Percentiles rank a stretch among this genome's conserved stretches.
Conservation (phyloP, 768 basidiomycete species). For the Lentinula aciculospora region DNA sequence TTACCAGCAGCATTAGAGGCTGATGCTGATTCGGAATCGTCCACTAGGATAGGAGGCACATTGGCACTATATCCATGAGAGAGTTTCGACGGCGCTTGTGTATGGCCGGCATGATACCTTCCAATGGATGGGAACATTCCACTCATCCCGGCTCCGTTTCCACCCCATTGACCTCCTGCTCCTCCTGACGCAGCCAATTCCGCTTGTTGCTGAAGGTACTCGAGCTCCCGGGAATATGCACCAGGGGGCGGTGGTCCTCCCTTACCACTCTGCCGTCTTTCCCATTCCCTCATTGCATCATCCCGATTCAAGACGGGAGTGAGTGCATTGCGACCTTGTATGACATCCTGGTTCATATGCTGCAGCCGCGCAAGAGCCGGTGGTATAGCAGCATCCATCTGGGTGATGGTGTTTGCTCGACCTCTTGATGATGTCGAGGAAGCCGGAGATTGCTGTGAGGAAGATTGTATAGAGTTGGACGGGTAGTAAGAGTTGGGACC, state of each 20-base stretch:
- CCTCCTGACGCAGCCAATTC: constrained; percentile 69
- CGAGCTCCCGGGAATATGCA: constrained; percentile 80
- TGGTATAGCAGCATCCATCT: constrained; percentile 80
- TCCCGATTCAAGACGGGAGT: constrained; percentile 94
- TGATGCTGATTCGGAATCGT: constrained; percentile 48
- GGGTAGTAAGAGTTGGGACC: constrained; percentile 68
- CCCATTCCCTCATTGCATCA: constrained; percentile 95
- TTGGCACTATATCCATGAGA: constrained; percentile 53
- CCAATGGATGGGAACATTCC: constrained; percentile 39
- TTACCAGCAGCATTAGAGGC: constrained; percentile 11
- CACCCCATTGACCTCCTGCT: constrained; percentile 17
- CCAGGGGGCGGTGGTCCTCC: constrained; percentile 69
- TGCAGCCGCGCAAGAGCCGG: constrained; percentile 87
- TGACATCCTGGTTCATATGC: constrained; percentile 84
- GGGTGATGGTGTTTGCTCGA: constrained; percentile 89
- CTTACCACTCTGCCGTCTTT: constrained; percentile 77
- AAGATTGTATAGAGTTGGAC: constrained; percentile 25
- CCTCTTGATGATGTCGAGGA: constrained; percentile 32
- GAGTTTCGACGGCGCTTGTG: constrained; percentile 52
- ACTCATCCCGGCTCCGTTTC: constrained; percentile 28
- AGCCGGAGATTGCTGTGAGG: background rate
- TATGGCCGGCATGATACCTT: constrained; percentile 26
- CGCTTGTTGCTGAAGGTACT: constrained; percentile 90
- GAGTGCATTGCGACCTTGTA: constrained; percentile 72
- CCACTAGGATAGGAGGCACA: constrained; percentile 51